Evolutionary conservation across 2,329 filamentous ascomycete species (phyloP).

Genomic region (Pseudopyrenochaeta lycopersici): DNA sequence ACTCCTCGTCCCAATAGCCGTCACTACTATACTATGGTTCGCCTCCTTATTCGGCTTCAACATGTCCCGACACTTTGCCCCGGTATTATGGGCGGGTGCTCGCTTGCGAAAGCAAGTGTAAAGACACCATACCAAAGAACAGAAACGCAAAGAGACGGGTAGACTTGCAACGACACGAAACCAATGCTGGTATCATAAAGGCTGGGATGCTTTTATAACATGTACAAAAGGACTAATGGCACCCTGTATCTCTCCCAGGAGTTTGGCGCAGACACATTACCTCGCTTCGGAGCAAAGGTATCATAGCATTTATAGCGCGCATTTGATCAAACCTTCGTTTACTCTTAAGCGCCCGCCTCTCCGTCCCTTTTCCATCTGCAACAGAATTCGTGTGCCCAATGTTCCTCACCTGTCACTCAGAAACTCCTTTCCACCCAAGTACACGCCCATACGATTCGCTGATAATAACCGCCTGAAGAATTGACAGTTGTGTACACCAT

Average conservation of each 20-base stretch:
- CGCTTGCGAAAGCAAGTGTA: slow-evolving; percentile 53
- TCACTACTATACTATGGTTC: slow-evolving; percentile 68
- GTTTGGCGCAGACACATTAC: background rate
- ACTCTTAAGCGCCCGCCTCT: background rate
- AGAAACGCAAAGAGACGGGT: background rate
- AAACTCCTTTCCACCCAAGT: too few relatives aligned
- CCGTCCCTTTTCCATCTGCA: too few relatives aligned
- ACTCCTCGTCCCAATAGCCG: slow-evolving; percentile 68
- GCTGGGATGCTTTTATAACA: background rate
- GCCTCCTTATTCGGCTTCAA: slow-evolving; percentile 62
- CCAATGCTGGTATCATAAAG: background rate
- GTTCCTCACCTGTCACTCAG: too few relatives aligned
- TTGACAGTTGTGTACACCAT: background rate
- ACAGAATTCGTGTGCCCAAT: too few relatives aligned
- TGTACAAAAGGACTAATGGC: background rate
- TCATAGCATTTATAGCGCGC: background rate
- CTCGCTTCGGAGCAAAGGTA: too few relatives aligned
- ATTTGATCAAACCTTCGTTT: background rate
- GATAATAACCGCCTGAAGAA: too few relatives aligned
- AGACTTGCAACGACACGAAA: background rate
- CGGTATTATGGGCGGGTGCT: slow-evolving; percentile 60
- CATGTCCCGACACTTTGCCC: slow-evolving; percentile 60
- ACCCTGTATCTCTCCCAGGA: background rate
- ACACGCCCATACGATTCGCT: too few relatives aligned
- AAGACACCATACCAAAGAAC: background rate